A percentile compares a stretch with the other conserved stretches of the same genome.
Evolutionary conservation across 805 yeast genomes (phyloP).

Genomic region (Suhomyces sp.): DNA sequence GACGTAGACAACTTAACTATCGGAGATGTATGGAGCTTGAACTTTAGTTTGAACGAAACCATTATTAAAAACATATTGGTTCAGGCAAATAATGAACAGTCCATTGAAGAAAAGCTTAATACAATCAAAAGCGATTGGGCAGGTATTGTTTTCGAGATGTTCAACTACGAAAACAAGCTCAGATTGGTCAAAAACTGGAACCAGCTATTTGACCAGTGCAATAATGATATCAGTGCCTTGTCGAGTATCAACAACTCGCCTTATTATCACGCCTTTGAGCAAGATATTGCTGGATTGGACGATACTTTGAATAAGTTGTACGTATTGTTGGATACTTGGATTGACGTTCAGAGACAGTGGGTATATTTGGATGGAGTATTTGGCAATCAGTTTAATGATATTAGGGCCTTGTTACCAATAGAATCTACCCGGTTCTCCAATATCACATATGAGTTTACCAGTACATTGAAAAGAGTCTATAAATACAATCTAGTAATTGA

Average conservation of each 20-base stretch:
- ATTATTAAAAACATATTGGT: slow-evolving; percentile 48
- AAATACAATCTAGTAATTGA: slow-evolving; percentile 55
- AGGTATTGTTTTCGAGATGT: slow-evolving; percentile 46
- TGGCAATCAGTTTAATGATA: slow-evolving; percentile 50
- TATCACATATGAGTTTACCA: slow-evolving; percentile 59
- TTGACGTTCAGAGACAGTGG: slow-evolving; percentile 88
- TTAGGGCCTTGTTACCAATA: slow-evolving; percentile 60
- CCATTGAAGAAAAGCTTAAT: slow-evolving; percentile 55
- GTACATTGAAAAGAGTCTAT: slow-evolving; percentile 47
- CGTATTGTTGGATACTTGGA: slow-evolving; percentile 63
- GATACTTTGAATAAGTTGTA: slow-evolving; percentile 49
- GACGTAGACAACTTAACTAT: slow-evolving; percentile 36
- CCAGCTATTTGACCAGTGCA: slow-evolving; percentile 51
- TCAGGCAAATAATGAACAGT: slow-evolving; percentile 70
- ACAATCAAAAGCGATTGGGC: slow-evolving; percentile 58
- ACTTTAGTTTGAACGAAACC: slow-evolving; percentile 44
- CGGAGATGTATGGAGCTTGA: slow-evolving; percentile 61
- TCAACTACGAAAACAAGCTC: slow-evolving; percentile 49
- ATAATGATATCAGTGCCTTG: slow-evolving; percentile 60
- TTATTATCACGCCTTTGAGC: slow-evolving; percentile 57
- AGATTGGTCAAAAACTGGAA: slow-evolving; percentile 70
- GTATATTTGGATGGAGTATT: slow-evolving; percentile 80
- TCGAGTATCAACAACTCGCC: slow-evolving; percentile 70
- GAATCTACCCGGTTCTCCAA: slow-evolving; percentile 67
- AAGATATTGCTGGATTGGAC: slow-evolving; percentile 54